Conservation (phyloP, 2,329 filamentous ascomycete species). For the Capronia epimyces region DNA sequence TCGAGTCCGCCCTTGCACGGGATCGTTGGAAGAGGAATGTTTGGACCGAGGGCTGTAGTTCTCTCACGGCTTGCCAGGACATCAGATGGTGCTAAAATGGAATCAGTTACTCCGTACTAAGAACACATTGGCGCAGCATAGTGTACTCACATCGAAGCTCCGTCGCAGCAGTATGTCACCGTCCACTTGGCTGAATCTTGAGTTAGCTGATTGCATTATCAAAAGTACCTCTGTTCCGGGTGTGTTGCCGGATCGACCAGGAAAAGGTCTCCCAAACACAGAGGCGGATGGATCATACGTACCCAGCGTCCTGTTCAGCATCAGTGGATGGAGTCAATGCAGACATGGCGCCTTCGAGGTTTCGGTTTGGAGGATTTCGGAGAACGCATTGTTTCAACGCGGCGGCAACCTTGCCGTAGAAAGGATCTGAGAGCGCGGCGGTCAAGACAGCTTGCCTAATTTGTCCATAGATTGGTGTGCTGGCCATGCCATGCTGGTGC, state of each 20-base stretch:
- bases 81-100: neutral
- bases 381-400: neutral
- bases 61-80: constrained; percentile 1
- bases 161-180: neutral
- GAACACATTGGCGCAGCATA: neutral
- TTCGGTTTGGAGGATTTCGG: neutral
- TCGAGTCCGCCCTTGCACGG: neutral
- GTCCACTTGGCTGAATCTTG: neutral
- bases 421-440: neutral
- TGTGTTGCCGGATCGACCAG: no score
- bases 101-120: neutral
- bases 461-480: neutral
- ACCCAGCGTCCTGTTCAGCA: neutral
- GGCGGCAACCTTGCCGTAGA: constrained; percentile 1
- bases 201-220: neutral
- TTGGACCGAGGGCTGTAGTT: constrained; percentile 1
- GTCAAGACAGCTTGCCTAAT: neutral
- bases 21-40: neutral
- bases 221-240: no score
- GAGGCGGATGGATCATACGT: neutral
- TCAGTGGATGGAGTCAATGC: neutral
- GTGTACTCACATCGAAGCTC: neutral
- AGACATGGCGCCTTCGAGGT: neutral
- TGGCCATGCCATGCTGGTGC: neutral
- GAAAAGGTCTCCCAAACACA: no score